Conservation (phyloP, 1,139 yeast species). For the Saccharomyces hybrid region DNA sequence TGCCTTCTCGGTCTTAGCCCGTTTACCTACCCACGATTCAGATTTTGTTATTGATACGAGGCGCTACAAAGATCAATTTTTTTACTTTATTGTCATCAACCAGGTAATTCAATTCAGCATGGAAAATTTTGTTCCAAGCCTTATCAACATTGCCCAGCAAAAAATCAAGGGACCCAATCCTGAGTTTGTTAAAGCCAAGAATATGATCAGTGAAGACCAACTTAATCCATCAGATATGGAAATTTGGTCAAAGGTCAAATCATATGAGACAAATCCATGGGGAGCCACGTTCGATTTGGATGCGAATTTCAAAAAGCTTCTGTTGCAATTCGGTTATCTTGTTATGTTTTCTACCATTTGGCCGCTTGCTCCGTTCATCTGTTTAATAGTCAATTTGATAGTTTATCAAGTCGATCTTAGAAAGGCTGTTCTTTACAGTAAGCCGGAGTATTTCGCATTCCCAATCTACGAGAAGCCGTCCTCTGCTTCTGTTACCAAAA, state of each 20-base stretch:
- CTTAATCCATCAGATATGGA: slow-evolving; percentile 41
- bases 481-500: neutral
- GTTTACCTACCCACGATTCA: neutral
- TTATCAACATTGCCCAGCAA: slow-evolving; percentile 39
- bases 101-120: slow-evolving; percentile 57
- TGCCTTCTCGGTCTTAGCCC: neutral
- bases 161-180: slow-evolving; percentile 20
- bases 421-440: slow-evolving; percentile 26
- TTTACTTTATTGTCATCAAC: slow-evolving; percentile 71
- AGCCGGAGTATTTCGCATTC: slow-evolving; percentile 16
- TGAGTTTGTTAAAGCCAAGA: slow-evolving; percentile 3
- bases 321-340: slow-evolving; percentile 78
- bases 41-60: slow-evolving; percentile 55
- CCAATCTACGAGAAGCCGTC: slow-evolving; percentile 3
- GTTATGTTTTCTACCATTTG: slow-evolving; percentile 83
- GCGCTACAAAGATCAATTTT: slow-evolving; percentile 67
- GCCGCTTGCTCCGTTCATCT: slow-evolving; percentile 76
- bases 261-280: slow-evolving; percentile 44
- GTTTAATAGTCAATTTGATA: slow-evolving; percentile 46
- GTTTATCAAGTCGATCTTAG: slow-evolving; percentile 26
- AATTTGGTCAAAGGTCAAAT: slow-evolving; percentile 50
- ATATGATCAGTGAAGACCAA: slow-evolving; percentile 34
- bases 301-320: slow-evolving; percentile 64
- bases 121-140: slow-evolving; percentile 55
- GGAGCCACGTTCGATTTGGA: slow-evolving; percentile 50